Percentiles rank a stretch among this genome's conserved stretches.
These are phyloP conservation scores for Paecilomyces niveus DNA, from an alignment of 2,329 filamentous ascomycete genomes.

Conservation along the genomic window DNA sequence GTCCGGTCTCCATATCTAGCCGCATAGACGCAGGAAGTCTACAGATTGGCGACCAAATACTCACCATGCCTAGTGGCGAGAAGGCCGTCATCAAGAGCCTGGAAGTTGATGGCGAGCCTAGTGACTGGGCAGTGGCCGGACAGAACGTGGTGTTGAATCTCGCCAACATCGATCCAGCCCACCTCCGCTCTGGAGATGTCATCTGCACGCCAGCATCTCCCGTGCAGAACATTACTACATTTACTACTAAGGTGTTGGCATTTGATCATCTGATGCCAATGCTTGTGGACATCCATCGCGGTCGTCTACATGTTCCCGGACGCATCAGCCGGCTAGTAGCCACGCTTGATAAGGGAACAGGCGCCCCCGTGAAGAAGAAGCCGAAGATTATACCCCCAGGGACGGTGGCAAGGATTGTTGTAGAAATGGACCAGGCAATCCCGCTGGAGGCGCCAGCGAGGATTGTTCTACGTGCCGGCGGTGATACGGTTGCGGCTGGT, in stretches of 20 bases:
- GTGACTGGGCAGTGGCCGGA: constrained; percentile 87
- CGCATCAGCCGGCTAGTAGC: constrained; percentile 65
- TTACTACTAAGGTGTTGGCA: constrained; percentile 77
- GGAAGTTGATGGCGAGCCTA: constrained; percentile 63
- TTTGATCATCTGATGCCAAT: constrained; percentile 88
- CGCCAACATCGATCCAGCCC: constrained; percentile 72
- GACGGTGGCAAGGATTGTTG: constrained; percentile 65
- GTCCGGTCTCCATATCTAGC: constrained; percentile 77
- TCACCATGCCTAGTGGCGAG: constrained; percentile 75
- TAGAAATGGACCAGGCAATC: constrained; percentile 66
- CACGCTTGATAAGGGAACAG: constrained; percentile 70
- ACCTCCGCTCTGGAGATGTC: constrained; percentile 78
- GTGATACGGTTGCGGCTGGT: constrained; percentile 81
- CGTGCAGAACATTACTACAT: constrained; percentile 62
- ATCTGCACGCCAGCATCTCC: constrained; percentile 65
- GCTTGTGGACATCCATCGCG: constrained; percentile 81
- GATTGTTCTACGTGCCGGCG: constrained; percentile 72
- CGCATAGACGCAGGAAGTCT: constrained; percentile 77
- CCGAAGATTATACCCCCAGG: constrained; percentile 77
- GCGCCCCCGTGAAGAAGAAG: constrained; percentile 70
- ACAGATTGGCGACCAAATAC: constrained; percentile 73
- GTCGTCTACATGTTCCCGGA: constrained; percentile 71
- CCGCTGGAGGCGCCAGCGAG: constrained; percentile 74
- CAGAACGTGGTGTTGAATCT: constrained; percentile 84
- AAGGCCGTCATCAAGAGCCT: constrained; percentile 74